phyloP scores from a whole-genome alignment of 331 rosid species.

The Saraca asoca region DNA sequence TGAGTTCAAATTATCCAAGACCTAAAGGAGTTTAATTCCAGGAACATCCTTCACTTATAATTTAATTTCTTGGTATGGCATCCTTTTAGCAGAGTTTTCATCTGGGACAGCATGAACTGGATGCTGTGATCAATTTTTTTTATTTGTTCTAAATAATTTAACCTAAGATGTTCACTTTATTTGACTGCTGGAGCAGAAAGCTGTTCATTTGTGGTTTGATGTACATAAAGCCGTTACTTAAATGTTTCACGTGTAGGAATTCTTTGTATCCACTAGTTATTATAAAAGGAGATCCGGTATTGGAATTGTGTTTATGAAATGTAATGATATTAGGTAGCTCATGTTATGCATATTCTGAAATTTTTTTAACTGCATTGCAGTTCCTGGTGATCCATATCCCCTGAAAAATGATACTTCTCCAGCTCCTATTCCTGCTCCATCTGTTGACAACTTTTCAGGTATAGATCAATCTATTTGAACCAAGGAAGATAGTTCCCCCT shows the following conservation, averaged over 20 bases:
- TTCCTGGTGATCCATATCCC: conserved; percentile 92
- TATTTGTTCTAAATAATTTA: too few relatives aligned
- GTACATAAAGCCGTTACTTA: not conserved
- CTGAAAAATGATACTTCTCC: conserved; percentile 54
- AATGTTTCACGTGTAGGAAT: not conserved
- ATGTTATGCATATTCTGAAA: not conserved
- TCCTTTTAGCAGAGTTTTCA: not conserved
- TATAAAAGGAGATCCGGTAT: conserved; percentile 1
- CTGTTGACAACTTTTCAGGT: conserved; percentile 58
- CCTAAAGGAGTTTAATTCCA: conserved; percentile 5
- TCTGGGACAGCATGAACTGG: not conserved
- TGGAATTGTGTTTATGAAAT: conserved; percentile 11
- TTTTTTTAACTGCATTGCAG: conserved; percentile 50
- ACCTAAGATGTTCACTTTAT: too few relatives aligned
- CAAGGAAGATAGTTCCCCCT: not conserved
- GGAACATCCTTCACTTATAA: not conserved
- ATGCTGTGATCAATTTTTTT: too few relatives aligned
- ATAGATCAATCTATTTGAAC: conserved; percentile 28
- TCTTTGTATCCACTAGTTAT: conserved; percentile 12
- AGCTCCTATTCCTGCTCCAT: conserved; percentile 60
- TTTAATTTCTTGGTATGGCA: not conserved
- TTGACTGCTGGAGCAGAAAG: not conserved
- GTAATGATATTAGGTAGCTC: conserved; percentile 4
- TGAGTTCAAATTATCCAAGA: not conserved
- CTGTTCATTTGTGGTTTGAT: not conserved